Conservation (phyloP, 345 rosid genomes). For the Brassica napus region DNA sequence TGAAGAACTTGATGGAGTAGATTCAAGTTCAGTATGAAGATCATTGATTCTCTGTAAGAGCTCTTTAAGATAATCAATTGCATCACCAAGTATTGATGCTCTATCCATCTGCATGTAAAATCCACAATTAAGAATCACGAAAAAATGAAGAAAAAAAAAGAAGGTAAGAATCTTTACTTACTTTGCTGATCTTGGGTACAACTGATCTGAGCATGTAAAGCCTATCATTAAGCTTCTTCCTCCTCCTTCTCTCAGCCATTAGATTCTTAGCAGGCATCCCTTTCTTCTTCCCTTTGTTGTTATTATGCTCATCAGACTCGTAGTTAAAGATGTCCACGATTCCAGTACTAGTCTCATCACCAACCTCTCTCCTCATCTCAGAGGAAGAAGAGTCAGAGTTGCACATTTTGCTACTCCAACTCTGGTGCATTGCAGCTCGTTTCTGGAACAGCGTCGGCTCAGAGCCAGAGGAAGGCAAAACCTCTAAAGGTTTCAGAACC, state of each 20-base stretch:
- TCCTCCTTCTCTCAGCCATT: slow-evolving; percentile 94
- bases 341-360: slow-evolving; percentile 37
- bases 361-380: slow-evolving; percentile 39
- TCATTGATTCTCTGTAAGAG: slow-evolving; percentile 91
- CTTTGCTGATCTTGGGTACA: slow-evolving; percentile 98
- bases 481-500: slow-evolving; percentile 59
- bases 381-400: slow-evolving; percentile 52
- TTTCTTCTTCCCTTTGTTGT: slow-evolving; percentile 72
- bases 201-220: slow-evolving; percentile 98
- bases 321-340: slow-evolving; percentile 44
- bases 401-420: slow-evolving; percentile 46
- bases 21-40: slow-evolving; percentile 84
- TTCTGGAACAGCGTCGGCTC: slow-evolving; percentile 78
- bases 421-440: slow-evolving; percentile 65
- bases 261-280: slow-evolving; percentile 91
- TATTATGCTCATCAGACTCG: slow-evolving; percentile 62
- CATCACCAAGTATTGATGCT: slow-evolving; percentile 96
- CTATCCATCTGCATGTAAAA: slow-evolving; percentile 75
- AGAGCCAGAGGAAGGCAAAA: slow-evolving; percentile 47
- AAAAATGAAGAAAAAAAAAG: not conserved
- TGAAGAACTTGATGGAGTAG: slow-evolving; percentile 62
- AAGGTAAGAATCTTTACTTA: slow-evolving; percentile 25
- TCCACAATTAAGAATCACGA: not conserved
- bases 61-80: slow-evolving; percentile 89
- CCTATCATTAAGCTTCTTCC: slow-evolving; percentile 97